These are phyloP conservation scores for Aureobasidium pullulans DNA, from an alignment of 2,329 filamentous ascomycete genomes.

Conservation along the genomic window DNA sequence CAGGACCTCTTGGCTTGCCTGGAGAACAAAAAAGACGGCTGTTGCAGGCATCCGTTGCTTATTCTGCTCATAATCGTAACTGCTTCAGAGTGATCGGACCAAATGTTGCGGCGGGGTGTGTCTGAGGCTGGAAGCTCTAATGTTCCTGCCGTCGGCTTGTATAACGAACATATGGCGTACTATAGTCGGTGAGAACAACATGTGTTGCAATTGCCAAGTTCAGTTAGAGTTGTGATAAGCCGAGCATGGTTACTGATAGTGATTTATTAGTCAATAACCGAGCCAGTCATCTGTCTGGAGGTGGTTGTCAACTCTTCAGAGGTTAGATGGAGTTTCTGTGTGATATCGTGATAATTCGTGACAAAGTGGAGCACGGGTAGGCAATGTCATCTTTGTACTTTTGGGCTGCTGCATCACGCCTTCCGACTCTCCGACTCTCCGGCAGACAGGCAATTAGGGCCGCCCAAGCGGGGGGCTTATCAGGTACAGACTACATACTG, in stretches of 20 bases:
- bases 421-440: background rate
- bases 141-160: background rate
- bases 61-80: background rate
- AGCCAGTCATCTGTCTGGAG: background rate
- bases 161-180: background rate
- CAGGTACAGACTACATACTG: background rate
- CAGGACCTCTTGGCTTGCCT: background rate
- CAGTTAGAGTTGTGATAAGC: background rate
- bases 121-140: background rate
- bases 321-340: background rate
- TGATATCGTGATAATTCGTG: background rate
- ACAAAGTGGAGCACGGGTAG: background rate
- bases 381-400: background rate
- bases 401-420: background rate
- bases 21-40: background rate
- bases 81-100: background rate
- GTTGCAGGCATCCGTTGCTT: background rate
- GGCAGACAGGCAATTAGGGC: background rate
- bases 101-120: background rate
- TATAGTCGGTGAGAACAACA: background rate
- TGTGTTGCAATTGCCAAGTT: background rate
- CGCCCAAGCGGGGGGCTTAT: constrained; percentile 7
- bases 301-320: background rate
- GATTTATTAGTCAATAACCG: background rate
- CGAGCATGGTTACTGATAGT: background rate